phyloP scores from a whole-genome alignment of 441 rosid species.

The Theobroma grandiflorum region DNA sequence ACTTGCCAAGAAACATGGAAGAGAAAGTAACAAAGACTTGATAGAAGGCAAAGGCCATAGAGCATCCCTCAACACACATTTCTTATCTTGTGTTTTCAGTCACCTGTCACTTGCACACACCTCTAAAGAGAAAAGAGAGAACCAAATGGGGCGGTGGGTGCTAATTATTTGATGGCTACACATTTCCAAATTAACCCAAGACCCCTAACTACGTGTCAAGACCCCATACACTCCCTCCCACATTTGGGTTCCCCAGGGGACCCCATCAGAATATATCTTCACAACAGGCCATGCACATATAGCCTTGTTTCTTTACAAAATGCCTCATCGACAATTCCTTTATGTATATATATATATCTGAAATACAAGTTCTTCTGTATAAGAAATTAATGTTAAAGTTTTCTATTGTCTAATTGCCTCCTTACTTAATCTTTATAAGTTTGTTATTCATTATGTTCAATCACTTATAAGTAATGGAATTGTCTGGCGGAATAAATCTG shows the following conservation, averaged over 20 bases:
- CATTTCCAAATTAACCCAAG: neutral
- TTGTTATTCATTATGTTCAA: too few relatives aligned
- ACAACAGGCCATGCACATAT: neutral
- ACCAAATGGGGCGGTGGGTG: slow-evolving; percentile 35
- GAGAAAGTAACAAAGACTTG: neutral
- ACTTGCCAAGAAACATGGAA: slow-evolving; percentile 40
- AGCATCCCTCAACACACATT: slow-evolving; percentile 37
- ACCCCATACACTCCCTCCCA: slow-evolving; percentile 28
- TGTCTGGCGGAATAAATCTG: too few relatives aligned
- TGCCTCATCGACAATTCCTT: too few relatives aligned
- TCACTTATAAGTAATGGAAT: too few relatives aligned
- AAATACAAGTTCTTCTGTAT: too few relatives aligned
- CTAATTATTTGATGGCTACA: slow-evolving; percentile 4
- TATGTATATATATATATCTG: too few relatives aligned
- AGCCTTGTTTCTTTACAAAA: neutral
- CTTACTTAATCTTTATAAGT: neutral
- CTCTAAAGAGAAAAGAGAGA: neutral
- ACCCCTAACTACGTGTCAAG: slow-evolving; percentile 27
- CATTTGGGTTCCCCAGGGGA: neutral
- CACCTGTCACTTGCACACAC: slow-evolving; percentile 19
- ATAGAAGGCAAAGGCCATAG: neutral
- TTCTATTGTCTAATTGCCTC: too few relatives aligned
- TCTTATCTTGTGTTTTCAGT: slow-evolving; percentile 31
- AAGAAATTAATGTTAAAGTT: too few relatives aligned
- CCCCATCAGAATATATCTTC: slow-evolving; percentile 18